A percentile compares a stretch with the other conserved stretches of the same genome.
These are phyloP conservation scores for Juglanconis oblonga DNA, from an alignment of 2,329 filamentous ascomycete species.

Conservation along the genomic window DNA sequence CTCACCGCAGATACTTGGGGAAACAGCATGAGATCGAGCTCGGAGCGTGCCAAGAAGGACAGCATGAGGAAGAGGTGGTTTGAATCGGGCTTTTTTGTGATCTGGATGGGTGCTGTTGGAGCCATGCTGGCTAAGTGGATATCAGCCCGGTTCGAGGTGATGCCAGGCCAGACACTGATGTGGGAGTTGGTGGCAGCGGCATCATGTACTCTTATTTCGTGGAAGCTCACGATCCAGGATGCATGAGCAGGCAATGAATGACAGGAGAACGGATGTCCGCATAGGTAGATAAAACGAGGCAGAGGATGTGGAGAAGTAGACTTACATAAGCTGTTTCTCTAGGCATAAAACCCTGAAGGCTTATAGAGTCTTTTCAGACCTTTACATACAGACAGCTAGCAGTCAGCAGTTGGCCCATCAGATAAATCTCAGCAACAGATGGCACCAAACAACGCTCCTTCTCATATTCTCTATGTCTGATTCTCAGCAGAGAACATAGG, in stretches of 20 bases:
- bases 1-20: slow-evolving; percentile 33
- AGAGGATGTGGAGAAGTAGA: too few relatives aligned
- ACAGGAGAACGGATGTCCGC: neutral
- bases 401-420: too few relatives aligned
- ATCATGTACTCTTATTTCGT: neutral
- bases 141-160: neutral
- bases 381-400: too few relatives aligned
- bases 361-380: too few relatives aligned
- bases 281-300: neutral
- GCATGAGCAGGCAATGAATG: neutral
- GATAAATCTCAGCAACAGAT: too few relatives aligned
- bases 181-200: neutral
- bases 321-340: too few relatives aligned
- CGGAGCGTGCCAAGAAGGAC: slow-evolving; percentile 25
- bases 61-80: slow-evolving; percentile 25
- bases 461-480: too few relatives aligned
- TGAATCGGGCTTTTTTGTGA: slow-evolving; percentile 28
- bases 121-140: slow-evolving; percentile 19
- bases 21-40: slow-evolving; percentile 30
- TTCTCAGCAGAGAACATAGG: too few relatives aligned
- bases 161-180: neutral
- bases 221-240: neutral
- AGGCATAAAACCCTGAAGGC: too few relatives aligned
- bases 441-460: too few relatives aligned
- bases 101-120: slow-evolving; percentile 29